Conservation (phyloP, 2,329 filamentous ascomycete genomes). For the Leptographium wingfieldii region DNA sequence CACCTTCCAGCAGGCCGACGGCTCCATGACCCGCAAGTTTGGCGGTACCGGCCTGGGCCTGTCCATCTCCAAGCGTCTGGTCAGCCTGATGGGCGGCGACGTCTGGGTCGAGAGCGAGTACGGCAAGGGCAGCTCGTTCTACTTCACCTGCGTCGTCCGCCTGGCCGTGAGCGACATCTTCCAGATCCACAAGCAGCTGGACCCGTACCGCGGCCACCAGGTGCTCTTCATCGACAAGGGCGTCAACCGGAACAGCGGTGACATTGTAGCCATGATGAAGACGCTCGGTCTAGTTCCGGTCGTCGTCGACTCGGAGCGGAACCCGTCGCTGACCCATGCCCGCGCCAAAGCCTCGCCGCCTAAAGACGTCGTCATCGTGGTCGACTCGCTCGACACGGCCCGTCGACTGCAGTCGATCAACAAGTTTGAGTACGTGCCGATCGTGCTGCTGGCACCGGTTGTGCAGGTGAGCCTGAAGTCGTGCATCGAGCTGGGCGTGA, state of each 20-base stretch:
- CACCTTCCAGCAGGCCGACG: conserved; percentile 96
- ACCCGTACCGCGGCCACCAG: conserved; percentile 83
- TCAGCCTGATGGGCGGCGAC: conserved; percentile 91
- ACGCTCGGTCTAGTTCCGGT: conserved; percentile 69
- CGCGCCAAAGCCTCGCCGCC: conserved; percentile 46
- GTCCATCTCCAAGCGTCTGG: conserved; percentile 88
- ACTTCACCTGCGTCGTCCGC: conserved; percentile 87
- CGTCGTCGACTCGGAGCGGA: conserved; percentile 70
- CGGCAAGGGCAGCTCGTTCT: conserved; percentile 85
- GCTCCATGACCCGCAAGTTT: conserved; percentile 91
- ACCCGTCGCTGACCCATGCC: conserved; percentile 40
- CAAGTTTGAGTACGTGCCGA: conserved; percentile 95
- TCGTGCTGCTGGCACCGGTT: conserved; percentile 78
- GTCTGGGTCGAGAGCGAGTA: conserved; percentile 93
- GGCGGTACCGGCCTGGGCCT: conserved; percentile 87
- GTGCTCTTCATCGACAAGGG: conserved; percentile 93
- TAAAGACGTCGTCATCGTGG: conserved; percentile 93
- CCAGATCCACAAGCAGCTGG: conserved; percentile 69
- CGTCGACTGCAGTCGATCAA: conserved; percentile 73
- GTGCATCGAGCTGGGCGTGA: conserved; percentile 86
- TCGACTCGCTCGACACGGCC: conserved; percentile 89
- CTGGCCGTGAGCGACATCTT: conserved; percentile 67
- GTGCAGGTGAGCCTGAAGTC: conserved; percentile 90
- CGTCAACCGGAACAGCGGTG: conserved; percentile 60
- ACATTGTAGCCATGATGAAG: conserved; percentile 67